Base-by-base conservation (phyloP, 306 rosid genomes). In the Luffa acutangula region DNA sequence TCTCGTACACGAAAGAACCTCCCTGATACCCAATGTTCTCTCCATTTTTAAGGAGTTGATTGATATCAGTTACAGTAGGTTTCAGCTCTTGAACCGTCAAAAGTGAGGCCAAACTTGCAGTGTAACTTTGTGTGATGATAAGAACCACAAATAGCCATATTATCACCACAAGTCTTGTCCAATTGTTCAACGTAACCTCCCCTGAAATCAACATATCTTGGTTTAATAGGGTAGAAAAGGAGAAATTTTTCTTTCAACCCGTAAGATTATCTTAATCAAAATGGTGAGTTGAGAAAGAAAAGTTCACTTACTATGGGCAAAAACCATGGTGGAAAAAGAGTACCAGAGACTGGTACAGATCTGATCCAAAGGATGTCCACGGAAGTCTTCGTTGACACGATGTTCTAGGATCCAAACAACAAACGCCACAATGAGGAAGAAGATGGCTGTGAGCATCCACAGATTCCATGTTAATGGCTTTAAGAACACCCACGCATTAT, bases 321-420 rank as follows among this genome's bases (percentile, higher is more conserved):
- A 93, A 43, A 89, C 90, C 88, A 93, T 81, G 78, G 82, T 88
- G 6, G 97, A 93, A 82, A 93, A 89, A 3, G 94, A 87, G 53
- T 85, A 93, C 93, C 93, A 89, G 6, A 91, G 59, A 63, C 89
- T 86, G 6, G 84, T 86, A 31, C 85, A 82, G 20, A 89, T 13
- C 65, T 82, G 89, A 52, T 82, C 51, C 0, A 65, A n/a, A 1
- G 66, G 79, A 52, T 82, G 52, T 15, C 89, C 91, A 0, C 82
- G 64, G 31, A 85, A 87, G 1, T 84, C 83, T 4, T 84, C 59
- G 3, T 89, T 89, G 5, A 81, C 64, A 20, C 84, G 78, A 60
- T 87, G 93, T 63, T 85, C 88, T 12, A 89, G 83, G 53, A 84
- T 78, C 89, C 86, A 87, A 15, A 87, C 84, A 0, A 81, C 86